Percentiles rank a stretch among this genome's conserved stretches.
Conservation (phyloP, 805 yeast species). For the Aciculoconidium aculeatum region DNA sequence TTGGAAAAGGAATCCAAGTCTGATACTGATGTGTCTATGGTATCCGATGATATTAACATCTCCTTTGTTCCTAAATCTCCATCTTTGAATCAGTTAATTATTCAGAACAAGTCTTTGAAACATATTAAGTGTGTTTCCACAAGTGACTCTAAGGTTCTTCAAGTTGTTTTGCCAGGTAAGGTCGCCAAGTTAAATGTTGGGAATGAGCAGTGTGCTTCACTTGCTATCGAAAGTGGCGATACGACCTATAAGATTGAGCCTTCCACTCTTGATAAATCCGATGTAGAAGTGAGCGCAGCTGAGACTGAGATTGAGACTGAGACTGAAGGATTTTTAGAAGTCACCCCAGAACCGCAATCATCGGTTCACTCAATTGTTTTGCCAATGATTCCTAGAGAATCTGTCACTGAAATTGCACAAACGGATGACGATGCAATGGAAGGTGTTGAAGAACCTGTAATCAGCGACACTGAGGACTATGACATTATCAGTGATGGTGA, state of each 20-base stretch:
- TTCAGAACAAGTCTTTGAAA: constrained; percentile 22
- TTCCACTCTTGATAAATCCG: too few species aligned
- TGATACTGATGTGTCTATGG: not conserved
- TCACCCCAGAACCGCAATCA: constrained; percentile 1
- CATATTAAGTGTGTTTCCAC: constrained; percentile 27
- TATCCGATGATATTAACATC: constrained; percentile 11
- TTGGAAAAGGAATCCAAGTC: not conserved
- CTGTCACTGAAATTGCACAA: constrained; percentile 5
- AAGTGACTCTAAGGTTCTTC: constrained; percentile 20
- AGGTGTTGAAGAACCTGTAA: constrained; percentile 1
- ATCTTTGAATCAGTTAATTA: constrained; percentile 24
- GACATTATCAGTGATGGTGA: constrained; percentile 27
- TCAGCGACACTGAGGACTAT: constrained; percentile 29
- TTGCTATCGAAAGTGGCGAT: too few species aligned
- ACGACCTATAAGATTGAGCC: too few species aligned
- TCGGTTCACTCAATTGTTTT: constrained; percentile 25
- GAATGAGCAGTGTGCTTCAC: too few species aligned
- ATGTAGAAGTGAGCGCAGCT: too few species aligned
- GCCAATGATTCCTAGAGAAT: constrained; percentile 27
- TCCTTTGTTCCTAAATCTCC: constrained; percentile 26
- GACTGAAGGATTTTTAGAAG: constrained; percentile 6
- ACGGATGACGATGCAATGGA: constrained; percentile 4
- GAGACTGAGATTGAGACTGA: too few species aligned
- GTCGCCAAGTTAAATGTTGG: constrained; percentile 29
- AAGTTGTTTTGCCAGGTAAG: constrained; percentile 25